Conservation (phyloP, 495 filamentous ascomycete species). For the Talaromyces stipitatus region DNA sequence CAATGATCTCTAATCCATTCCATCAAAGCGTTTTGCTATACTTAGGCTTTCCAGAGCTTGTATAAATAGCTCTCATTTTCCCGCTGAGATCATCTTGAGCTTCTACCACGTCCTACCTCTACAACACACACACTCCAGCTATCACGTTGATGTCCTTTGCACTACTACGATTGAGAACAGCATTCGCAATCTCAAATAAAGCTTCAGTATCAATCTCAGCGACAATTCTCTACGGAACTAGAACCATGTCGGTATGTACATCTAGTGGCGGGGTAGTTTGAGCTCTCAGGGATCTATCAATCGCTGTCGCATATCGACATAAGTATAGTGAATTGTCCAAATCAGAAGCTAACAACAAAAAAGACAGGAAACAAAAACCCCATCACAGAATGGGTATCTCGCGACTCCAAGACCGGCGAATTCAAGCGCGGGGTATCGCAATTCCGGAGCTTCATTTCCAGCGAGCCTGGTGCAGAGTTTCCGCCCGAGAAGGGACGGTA, state of each 20-base stretch:
- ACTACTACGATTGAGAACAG: not conserved
- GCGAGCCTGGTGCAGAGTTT: slow-evolving; percentile 51
- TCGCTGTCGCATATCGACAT: not conserved
- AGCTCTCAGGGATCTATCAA: no score
- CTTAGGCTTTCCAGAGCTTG: not conserved
- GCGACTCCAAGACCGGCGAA: slow-evolving; percentile 69
- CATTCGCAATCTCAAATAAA: not conserved
- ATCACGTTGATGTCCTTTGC: not conserved
- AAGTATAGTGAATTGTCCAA: not conserved
- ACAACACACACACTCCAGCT: no score
- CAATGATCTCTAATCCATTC: not conserved
- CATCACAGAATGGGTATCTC: slow-evolving; percentile 80
- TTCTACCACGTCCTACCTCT: no score
- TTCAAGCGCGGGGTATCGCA: slow-evolving; percentile 73
- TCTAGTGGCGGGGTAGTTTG: not conserved
- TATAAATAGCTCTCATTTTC: not conserved
- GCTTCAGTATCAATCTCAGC: slow-evolving; percentile 14
- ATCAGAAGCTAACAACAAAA: not conserved
- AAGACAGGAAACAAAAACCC: slow-evolving; percentile 29
- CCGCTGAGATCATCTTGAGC: no score
- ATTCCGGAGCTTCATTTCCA: slow-evolving; percentile 68
- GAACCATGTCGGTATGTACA: slow-evolving; percentile 35
- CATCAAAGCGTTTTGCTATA: not conserved
- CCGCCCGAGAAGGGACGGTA: slow-evolving; percentile 61
- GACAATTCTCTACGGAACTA: slow-evolving; percentile 2